A percentile compares a stretch with the other conserved stretches of the same genome.
These are phyloP conservation scores for Pythium aphanidermatum DNA, from an alignment of 352 stramenopile species.

Conservation along the genomic window DNA sequence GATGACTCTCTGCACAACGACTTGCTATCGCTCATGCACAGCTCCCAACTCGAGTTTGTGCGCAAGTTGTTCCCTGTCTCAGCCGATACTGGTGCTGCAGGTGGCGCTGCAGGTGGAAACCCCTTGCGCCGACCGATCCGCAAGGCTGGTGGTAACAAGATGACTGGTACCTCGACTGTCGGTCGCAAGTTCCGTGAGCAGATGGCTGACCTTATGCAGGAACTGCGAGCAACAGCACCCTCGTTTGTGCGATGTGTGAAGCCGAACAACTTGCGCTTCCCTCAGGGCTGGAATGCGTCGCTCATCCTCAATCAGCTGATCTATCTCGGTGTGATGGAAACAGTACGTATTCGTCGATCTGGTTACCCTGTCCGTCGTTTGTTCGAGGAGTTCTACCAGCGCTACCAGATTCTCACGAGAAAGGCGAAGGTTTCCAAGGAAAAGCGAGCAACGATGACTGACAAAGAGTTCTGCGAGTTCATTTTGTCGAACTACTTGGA, in stretches of 20 bases:
- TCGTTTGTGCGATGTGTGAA: constrained; percentile 92
- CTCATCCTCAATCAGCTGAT: constrained; percentile 88
- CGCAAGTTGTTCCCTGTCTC: constrained; percentile 68
- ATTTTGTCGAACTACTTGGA: constrained; percentile 69
- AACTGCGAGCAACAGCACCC: constrained; percentile 74
- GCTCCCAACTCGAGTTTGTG: constrained; percentile 72
- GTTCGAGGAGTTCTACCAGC: constrained; percentile 85
- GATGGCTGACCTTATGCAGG: constrained; percentile 83
- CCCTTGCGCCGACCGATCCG: constrained; percentile 57
- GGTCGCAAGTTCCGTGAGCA: constrained; percentile 88
- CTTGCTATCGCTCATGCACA: constrained; percentile 84
- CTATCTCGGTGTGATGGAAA: constrained; percentile 89
- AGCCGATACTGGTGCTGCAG: constrained; percentile 20
- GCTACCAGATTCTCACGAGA: constrained; percentile 82
- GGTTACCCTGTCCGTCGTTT: constrained; percentile 81
- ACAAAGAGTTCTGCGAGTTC: constrained; percentile 80
- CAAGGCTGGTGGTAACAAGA: constrained; percentile 72
- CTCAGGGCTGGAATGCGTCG: constrained; percentile 79
- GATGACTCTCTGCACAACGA: constrained; percentile 94
- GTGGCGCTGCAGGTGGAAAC: constrained; percentile 27
- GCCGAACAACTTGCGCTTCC: constrained; percentile 88
- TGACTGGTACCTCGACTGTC: constrained; percentile 88
- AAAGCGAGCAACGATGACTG: constrained; percentile 42
- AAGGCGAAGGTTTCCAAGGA: constrained; percentile 50
- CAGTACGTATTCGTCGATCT: constrained; percentile 82